These are phyloP conservation scores for Talaromyces amestolkiae DNA, from an alignment of 2,329 filamentous ascomycete genomes.

Conservation along the genomic window DNA sequence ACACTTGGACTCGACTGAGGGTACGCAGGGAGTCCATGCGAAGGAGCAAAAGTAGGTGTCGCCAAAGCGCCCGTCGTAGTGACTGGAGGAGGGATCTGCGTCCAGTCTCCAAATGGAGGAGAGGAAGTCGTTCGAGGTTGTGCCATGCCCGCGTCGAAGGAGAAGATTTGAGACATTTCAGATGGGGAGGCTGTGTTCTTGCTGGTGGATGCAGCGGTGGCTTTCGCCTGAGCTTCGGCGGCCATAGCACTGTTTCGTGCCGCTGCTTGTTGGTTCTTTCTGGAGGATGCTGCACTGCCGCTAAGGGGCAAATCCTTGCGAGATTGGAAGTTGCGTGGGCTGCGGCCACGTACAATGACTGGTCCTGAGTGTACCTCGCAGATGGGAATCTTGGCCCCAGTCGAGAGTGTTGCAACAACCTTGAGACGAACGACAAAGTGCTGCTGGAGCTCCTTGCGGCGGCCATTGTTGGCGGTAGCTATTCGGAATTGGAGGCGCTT, in stretches of 20 bases:
- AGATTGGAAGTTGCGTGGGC: slow-evolving; percentile 90
- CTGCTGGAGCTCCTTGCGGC: slow-evolving; percentile 90
- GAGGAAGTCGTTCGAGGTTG: slow-evolving; percentile 27
- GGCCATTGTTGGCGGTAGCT: slow-evolving; percentile 92
- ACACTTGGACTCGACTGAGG: slow-evolving; percentile 55
- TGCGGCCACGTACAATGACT: slow-evolving; percentile 89
- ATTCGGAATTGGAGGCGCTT: slow-evolving; percentile 90
- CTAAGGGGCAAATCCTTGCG: slow-evolving; percentile 88
- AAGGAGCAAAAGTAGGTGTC: slow-evolving; percentile 24
- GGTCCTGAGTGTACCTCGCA: slow-evolving; percentile 83
- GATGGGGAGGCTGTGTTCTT: slow-evolving; percentile 36
- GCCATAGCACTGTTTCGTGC: slow-evolving; percentile 18
- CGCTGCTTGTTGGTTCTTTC: slow-evolving; percentile 55
- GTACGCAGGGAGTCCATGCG: slow-evolving; percentile 39
- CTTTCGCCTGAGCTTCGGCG: slow-evolving; percentile 41
- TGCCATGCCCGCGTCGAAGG: slow-evolving; percentile 28
- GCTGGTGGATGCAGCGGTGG: slow-evolving; percentile 25
- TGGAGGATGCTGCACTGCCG: slow-evolving; percentile 72
- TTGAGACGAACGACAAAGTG: slow-evolving; percentile 91
- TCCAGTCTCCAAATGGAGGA: slow-evolving; percentile 36
- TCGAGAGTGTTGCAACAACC: slow-evolving; percentile 77
- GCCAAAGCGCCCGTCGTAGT: slow-evolving; percentile 21
- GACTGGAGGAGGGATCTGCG: slow-evolving; percentile 32
- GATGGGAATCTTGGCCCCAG: slow-evolving; percentile 76
- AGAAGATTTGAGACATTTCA: slow-evolving; percentile 21